These are phyloP conservation scores for Detonula confervacea DNA, from an alignment of 352 stramenopile genomes.

Conservation along the genomic window DNA sequence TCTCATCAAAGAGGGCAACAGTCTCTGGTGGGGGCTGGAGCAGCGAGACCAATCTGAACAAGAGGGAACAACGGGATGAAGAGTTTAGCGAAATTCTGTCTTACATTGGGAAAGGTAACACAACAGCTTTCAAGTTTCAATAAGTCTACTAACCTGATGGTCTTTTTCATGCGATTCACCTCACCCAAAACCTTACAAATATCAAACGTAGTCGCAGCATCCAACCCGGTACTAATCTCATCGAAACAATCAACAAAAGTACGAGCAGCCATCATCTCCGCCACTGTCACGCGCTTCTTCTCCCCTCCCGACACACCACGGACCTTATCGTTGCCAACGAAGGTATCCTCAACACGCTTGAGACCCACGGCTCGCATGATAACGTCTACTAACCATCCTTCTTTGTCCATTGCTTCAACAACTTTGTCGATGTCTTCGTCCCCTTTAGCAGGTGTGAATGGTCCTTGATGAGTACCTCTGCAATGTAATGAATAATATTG, in stretches of 20 bases:
- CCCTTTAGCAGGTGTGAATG: constrained; percentile 5
- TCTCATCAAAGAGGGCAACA: constrained; percentile 93
- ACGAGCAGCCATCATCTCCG: constrained; percentile 89
- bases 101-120: too few species aligned
- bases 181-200: constrained; percentile 87
- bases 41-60: constrained; percentile 83
- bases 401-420: constrained; percentile 84
- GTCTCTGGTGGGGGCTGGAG: constrained; percentile 92
- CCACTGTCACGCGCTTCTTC: constrained; percentile 90
- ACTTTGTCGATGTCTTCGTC: constrained; percentile 43
- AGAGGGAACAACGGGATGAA: too few species aligned
- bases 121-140: too few species aligned
- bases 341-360: constrained; percentile 90
- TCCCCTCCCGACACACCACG: constrained; percentile 91
- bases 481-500: constrained; percentile 6
- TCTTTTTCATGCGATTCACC: constrained; percentile 63
- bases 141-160: too few species aligned
- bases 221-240: constrained; percentile 93
- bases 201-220: constrained; percentile 91
- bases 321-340: constrained; percentile 89
- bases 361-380: constrained; percentile 89
- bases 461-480: constrained; percentile 29
- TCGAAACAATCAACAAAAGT: constrained; percentile 89
- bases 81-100: too few species aligned
- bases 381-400: constrained; percentile 85